Conservation (phyloP, 345 rosid genomes). For the Psidium friedrichsthalianum region DNA sequence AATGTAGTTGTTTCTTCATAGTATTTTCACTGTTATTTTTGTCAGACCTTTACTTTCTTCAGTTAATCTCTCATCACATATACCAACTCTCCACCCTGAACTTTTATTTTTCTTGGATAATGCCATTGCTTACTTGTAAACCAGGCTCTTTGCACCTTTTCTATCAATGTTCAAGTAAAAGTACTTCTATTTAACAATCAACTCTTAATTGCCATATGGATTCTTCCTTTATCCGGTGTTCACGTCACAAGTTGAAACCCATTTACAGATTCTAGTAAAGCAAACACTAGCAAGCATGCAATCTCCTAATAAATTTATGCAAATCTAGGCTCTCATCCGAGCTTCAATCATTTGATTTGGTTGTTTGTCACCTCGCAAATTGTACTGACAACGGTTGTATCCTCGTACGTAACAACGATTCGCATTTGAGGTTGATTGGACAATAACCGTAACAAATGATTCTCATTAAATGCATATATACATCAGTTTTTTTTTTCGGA, state of each 20-base stretch:
- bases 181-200: background rate
- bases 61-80: background rate
- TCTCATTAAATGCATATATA: background rate
- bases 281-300: background rate
- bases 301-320: background rate
- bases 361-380: background rate
- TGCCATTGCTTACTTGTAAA: no score
- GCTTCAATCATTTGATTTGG: rapidly evolving
- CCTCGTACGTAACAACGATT: rapidly evolving
- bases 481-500: no score
- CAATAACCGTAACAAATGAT: background rate
- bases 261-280: background rate
- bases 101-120: no score
- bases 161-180: background rate
- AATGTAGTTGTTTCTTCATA: background rate
- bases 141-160: no score
- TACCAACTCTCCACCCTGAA: background rate
- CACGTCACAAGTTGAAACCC: background rate
- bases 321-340: background rate
- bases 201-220: background rate
- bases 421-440: background rate
- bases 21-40: background rate
- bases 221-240: background rate
- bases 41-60: background rate
- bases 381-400: background rate